Evolutionary conservation across 345 rosid species (phyloP).

Genomic region (Limnanthes douglasii): DNA sequence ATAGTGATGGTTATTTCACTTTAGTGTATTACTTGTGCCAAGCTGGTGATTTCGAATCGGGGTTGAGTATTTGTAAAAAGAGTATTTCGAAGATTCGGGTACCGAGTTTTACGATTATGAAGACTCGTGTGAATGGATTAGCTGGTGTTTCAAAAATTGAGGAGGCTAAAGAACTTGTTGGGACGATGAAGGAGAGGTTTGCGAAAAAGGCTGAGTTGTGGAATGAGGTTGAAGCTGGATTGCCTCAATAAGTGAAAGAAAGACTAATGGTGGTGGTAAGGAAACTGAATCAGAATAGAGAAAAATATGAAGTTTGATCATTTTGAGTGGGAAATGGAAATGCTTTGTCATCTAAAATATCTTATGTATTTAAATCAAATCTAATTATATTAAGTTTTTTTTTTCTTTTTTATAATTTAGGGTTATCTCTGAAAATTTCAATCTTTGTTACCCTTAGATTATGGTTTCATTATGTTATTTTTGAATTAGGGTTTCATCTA

Average conservation of each 20-base stretch:
- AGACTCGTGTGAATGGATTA: slow-evolving; percentile 49
- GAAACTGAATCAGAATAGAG: too few species aligned
- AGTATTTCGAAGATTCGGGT: slow-evolving; percentile 62
- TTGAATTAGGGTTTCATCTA: too few species aligned
- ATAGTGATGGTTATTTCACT: slow-evolving; percentile 36
- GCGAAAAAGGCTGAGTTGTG: slow-evolving; percentile 33
- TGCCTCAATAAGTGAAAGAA: slow-evolving; percentile 48
- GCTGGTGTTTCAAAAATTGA: slow-evolving; percentile 30
- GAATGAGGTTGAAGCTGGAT: slow-evolving; percentile 67
- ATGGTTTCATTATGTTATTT: too few species aligned
- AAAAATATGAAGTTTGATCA: too few species aligned
- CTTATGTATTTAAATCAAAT: too few species aligned
- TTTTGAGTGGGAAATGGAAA: too few species aligned
- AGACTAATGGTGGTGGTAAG: too few species aligned
- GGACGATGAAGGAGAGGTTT: slow-evolving; percentile 41
- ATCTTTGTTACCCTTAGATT: too few species aligned
- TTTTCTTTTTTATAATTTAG: too few species aligned
- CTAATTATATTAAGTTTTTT: too few species aligned
- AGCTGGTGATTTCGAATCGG: slow-evolving; percentile 49
- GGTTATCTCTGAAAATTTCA: too few species aligned
- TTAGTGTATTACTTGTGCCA: slow-evolving; percentile 42
- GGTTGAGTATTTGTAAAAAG: slow-evolving; percentile 34
- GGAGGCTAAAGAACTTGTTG: slow-evolving; percentile 46
- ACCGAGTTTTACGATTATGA: slow-evolving; percentile 48
- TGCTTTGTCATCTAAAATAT: too few species aligned